Evolutionary conservation across 2,329 filamentous ascomycete species (phyloP), one percentile per base, ranked within the genome.

Genomic region (Chaetomium strumarium): DNA sequence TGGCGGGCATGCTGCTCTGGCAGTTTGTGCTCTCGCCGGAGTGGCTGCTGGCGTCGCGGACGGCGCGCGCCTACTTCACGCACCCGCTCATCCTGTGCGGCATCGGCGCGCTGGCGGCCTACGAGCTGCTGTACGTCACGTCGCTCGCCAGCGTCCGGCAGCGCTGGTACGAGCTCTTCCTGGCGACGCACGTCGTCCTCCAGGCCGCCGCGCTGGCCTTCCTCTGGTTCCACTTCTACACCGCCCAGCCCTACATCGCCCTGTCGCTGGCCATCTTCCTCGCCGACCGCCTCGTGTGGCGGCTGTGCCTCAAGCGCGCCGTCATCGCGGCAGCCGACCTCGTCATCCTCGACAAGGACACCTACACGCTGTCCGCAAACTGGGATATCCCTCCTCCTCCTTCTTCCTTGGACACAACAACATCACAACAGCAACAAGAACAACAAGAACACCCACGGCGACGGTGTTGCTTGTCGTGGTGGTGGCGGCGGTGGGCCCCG

Each of bases 141-240:
- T 83, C 80, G 2, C 68, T 85, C 5, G 77, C 74, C 0, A 79
- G 75, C 58, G 80, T 86, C 60, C 74, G 83, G 8, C 72, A 77
- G 59, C 69, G 74, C 20, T 83, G 75, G 71, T 86, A 86, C 62
- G 83, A 86, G 66, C 50, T 81, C 1, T 86, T 86, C 59, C 69
- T 86, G 2, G 78, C 71, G 0, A 64, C 72, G 2, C 83, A 86
- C 61, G 71, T 85, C 34, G 48, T 78, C 10, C 68, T 85, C 11
- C 83, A 86, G 62, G 61, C 75, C 6, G 68, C 71, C 3, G 81
- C 75, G 0, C 68, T 85, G 11, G 66, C 68, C 0, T 76, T 84
- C 46, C 64, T 86, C 7, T 86, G 73, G 66, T 73, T 85, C 48
- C 83, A 86, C 60, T 80, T 80, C 62, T 66, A 64, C 48, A 75